Base-by-base conservation (phyloP, 768 basidiomycete species). In the Suillus discolor region DNA sequence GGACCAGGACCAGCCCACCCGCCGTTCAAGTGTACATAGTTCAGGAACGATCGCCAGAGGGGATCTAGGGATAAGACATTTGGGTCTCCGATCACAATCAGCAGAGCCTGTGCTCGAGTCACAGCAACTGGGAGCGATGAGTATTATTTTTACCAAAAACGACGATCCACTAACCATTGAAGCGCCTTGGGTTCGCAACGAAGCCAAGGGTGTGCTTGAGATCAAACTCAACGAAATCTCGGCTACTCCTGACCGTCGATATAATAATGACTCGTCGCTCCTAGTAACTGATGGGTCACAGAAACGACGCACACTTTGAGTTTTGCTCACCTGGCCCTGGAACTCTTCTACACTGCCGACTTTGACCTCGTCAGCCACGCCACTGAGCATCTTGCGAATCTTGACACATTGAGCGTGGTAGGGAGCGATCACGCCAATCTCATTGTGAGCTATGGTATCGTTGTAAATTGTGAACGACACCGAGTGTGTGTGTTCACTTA, bases 311-410 rank as follows among this genome's bases (percentile, higher is more conserved):
- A 23, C 4, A 20, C 45, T 31, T 39, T n/a, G 7, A 41, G 25
- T 4, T 57, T 20, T 28, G 39, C 67, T 36, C 60, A 84, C 86
- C 75, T 88, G 85, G 9, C 88, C 89, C 72, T 89, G 88, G 75
- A 88, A 88, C 65, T 88, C 87, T 68, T 89, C 89, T 1, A 88
- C 87, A 25, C 84, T 87, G 23, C 87, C 89, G 16, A 90, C 84
- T 68, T 89, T 89, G 62, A 89, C 78, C 6, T 71, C 77, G 34
- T 79, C 1, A 38, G 70, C 70, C 9, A 59, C 31, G 78, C 63
- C 66, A 34, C 72, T 71, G 18, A 89, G 71, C 2, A 73, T 62
- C 8, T 65, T 72, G 15, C 84, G 79, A 25, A 89, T 77, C 70
- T 84, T 87, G 15, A 75, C 71, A 55, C 81, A 80, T 70, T 90